A percentile compares a stretch with the other conserved stretches of the same genome.
These are phyloP conservation scores for Paecilomyces fulvus DNA, from an alignment of 2,329 filamentous ascomycete species.

Conservation along the genomic window DNA sequence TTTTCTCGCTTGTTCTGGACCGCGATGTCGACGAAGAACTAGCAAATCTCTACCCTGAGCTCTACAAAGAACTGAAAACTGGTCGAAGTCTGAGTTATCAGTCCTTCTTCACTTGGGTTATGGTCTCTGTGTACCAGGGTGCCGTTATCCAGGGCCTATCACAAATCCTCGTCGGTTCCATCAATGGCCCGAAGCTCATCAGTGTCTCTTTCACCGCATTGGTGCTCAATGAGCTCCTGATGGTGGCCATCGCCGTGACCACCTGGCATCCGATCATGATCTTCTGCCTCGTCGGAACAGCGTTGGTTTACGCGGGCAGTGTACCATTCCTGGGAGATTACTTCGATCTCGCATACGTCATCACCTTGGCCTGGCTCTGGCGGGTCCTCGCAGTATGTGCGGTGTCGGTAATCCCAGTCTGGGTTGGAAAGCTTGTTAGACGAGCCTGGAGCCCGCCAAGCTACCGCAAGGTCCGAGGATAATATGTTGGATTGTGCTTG, in stretches of 20 bases:
- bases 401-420: conserved; percentile 77
- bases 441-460: conserved; percentile 83
- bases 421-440: conserved; percentile 75
- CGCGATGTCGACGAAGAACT: conserved; percentile 90
- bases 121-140: conserved; percentile 91
- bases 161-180: conserved; percentile 74
- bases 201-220: conserved; percentile 86
- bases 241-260: conserved; percentile 94
- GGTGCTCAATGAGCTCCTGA: conserved; percentile 87
- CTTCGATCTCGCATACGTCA: conserved; percentile 74
- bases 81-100: conserved; percentile 81
- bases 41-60: conserved; percentile 88
- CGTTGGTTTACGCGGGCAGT: conserved; percentile 68
- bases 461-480: conserved; percentile 72
- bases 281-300: conserved; percentile 71
- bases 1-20: conserved; percentile 89
- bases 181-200: conserved; percentile 62
- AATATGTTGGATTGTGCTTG: conserved; percentile 1
- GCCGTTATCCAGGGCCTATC: conserved; percentile 90
- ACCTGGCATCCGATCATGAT: conserved; percentile 97
- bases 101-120: conserved; percentile 95
- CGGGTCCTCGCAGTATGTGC: conserved; percentile 70
- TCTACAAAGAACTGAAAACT: conserved; percentile 93
- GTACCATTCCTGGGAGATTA: conserved; percentile 84
- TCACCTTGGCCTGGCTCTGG: conserved; percentile 80